Percentiles rank a stretch among this genome's conserved stretches.
phyloP scores from a whole-genome alignment of 345 rosid species.

The Eucalyptus decipiens region DNA sequence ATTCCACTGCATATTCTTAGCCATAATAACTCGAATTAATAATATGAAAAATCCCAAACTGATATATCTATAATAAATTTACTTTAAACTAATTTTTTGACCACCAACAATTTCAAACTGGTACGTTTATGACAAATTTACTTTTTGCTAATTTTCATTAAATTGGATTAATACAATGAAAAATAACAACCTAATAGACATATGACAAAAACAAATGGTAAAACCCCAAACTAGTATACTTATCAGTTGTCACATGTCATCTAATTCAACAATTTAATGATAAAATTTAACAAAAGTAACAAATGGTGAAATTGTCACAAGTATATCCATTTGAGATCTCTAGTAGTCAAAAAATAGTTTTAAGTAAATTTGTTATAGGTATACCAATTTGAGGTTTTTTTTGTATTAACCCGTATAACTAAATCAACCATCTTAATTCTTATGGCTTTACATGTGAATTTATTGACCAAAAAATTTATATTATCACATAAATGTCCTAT shows the following conservation, averaged over 20 bases:
- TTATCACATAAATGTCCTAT: neutral
- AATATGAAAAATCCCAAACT: rapidly evolving
- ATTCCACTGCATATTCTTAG: neutral
- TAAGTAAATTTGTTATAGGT: too few relatives aligned
- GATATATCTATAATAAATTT: rapidly evolving
- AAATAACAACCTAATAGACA: too few relatives aligned
- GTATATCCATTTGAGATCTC: rapidly evolving
- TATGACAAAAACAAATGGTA: too few relatives aligned
- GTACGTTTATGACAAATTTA: too few relatives aligned
- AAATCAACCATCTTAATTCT: neutral
- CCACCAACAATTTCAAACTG: rapidly evolving
- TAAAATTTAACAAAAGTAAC: too few relatives aligned
- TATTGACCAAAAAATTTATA: neutral
- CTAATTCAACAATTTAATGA: too few relatives aligned
- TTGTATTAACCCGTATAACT: neutral
- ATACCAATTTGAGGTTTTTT: rapidly evolving
- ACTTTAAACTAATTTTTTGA: too few relatives aligned
- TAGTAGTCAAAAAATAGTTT: too few relatives aligned
- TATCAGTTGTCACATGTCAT: rapidly evolving
- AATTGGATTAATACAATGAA: rapidly evolving
- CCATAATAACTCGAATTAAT: neutral
- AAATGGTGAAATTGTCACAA: rapidly evolving
- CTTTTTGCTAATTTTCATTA: too few relatives aligned
- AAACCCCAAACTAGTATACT: rapidly evolving
- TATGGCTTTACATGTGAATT: neutral